Evolutionary conservation across 768 basidiomycete species (phyloP).

Genomic region (Amylocystis lapponica): DNA sequence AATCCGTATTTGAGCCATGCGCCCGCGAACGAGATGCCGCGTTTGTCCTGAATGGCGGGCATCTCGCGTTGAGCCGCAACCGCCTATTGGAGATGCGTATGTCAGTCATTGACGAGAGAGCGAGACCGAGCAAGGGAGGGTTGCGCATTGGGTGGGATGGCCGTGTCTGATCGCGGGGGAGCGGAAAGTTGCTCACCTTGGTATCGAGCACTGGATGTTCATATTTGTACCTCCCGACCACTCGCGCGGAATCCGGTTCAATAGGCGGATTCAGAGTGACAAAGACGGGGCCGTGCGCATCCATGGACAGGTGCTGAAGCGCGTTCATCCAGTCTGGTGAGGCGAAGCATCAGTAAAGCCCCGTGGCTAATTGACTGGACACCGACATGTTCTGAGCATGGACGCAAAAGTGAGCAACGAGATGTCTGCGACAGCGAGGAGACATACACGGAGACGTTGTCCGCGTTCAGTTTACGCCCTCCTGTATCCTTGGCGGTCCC

Average conservation of each 20-base stretch:
- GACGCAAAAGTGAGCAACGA: too few species aligned
- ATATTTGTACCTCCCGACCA: constrained; percentile 48
- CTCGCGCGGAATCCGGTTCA: constrained; percentile 37
- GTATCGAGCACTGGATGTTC: constrained; percentile 56
- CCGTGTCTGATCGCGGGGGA: constrained; percentile 46
- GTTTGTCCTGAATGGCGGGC: constrained; percentile 51
- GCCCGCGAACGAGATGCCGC: constrained; percentile 56
- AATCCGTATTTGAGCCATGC: constrained; percentile 77
- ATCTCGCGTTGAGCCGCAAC: constrained; percentile 50
- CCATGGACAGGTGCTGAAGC: constrained; percentile 58
- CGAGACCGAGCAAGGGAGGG: too few species aligned
- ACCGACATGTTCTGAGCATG: too few species aligned
- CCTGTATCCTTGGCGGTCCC: constrained; percentile 31
- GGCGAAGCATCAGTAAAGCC: neutral
- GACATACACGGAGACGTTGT: constrained; percentile 58
- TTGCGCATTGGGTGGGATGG: constrained; percentile 8
- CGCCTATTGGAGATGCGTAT: constrained; percentile 29
- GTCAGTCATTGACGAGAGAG: too few species aligned
- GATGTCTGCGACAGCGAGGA: too few species aligned
- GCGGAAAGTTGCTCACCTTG: neutral
- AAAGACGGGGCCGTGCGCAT: constrained; percentile 53
- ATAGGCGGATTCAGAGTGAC: constrained; percentile 73
- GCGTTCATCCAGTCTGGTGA: constrained; percentile 67
- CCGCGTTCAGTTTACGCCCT: constrained; percentile 38
- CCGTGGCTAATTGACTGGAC: neutral